These are phyloP conservation scores for Leptodermis oblonga DNA, from an alignment of 257 asterid genomes.

Conservation along the genomic window DNA sequence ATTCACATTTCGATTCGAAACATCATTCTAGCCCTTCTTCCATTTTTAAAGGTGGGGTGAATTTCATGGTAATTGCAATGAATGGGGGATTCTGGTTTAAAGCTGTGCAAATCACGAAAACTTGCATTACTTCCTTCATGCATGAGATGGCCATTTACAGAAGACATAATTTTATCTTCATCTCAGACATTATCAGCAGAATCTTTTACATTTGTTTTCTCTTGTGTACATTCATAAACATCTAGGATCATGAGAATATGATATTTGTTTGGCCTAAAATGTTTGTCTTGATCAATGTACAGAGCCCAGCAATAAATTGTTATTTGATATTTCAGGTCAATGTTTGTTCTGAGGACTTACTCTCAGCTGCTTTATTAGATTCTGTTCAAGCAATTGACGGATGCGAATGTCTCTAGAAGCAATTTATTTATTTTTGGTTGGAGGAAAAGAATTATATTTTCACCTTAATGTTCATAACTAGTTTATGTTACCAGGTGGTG, in stretches of 20 bases:
- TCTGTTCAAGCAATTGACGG: neutral
- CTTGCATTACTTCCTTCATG: neutral
- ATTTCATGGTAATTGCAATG: neutral
- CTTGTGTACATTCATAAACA: neutral
- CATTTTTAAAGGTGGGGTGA: neutral
- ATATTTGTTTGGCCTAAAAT: neutral
- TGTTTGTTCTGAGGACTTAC: no score
- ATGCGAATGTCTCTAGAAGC: neutral
- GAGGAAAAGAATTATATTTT: neutral
- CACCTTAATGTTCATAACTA: neutral
- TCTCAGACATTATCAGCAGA: neutral
- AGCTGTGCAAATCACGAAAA: no score
- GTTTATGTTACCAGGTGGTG: constrained; percentile 66
- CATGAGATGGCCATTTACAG: neutral
- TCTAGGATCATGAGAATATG: neutral
- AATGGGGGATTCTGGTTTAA: neutral
- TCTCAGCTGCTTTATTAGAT: neutral
- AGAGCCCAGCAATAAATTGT: neutral
- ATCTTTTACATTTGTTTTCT: neutral
- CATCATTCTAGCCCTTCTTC: no score
- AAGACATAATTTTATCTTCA: neutral
- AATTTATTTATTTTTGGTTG: neutral
- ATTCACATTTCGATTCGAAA: no score
- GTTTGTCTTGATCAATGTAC: neutral
- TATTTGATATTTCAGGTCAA: no score